phyloP scores from a whole-genome alignment of 148 eudicot genomes.

The Vaccinium macrocarpon region DNA sequence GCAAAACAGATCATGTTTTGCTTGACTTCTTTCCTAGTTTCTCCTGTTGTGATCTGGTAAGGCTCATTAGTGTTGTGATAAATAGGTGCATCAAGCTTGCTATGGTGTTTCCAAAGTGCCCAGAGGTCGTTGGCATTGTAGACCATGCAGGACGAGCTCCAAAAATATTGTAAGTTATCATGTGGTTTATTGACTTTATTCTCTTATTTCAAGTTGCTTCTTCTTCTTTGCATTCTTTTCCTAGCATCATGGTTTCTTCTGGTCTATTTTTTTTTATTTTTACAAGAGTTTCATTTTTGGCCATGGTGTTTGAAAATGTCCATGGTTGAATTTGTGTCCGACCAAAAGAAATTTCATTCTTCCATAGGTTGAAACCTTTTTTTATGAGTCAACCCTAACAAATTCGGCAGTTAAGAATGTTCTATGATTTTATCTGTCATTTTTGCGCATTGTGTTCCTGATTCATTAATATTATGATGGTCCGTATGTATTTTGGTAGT shows the following conservation, averaged over 20 bases:
- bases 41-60: constrained; percentile 10
- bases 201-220: neutral
- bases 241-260: neutral
- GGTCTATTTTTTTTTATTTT: neutral
- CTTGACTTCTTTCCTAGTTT: neutral
- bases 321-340: neutral
- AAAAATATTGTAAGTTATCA: constrained; percentile 45
- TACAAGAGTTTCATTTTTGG: neutral
- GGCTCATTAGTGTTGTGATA: constrained; percentile 12
- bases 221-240: neutral
- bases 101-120: constrained; percentile 54
- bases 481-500: neutral
- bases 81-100: constrained; percentile 64
- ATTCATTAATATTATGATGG: neutral
- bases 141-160: constrained; percentile 50
- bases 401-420: neutral
- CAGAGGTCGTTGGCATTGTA: constrained; percentile 53
- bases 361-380: neutral
- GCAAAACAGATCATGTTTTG: too few relatives aligned
- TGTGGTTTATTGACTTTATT: neutral
- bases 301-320: neutral
- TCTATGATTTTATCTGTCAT: neutral
- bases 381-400: neutral
- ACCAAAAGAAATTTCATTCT: neutral
- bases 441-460: neutral